These are phyloP conservation scores for Daldinia grandis DNA, from an alignment of 495 filamentous ascomycete genomes.

Conservation along the genomic window DNA sequence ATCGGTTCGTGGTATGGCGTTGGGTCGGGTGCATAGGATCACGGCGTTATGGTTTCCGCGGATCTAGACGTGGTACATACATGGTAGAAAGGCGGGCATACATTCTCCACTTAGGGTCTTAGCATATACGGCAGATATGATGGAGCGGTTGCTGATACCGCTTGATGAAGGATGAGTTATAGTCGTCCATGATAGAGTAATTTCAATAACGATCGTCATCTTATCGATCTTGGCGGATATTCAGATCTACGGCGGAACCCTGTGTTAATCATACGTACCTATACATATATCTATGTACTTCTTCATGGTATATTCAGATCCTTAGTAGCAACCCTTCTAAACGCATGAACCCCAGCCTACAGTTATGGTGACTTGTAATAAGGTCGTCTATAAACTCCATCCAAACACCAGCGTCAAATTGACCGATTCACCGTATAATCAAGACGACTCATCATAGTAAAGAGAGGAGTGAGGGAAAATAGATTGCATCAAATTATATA, in stretches of 20 bases:
- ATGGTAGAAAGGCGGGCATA: constrained; percentile 9
- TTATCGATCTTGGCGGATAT: background rate
- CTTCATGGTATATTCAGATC: background rate
- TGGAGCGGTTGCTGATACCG: background rate
- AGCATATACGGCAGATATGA: constrained; percentile 10
- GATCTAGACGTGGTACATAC: background rate
- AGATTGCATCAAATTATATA: background rate
- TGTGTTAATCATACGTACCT: no score
- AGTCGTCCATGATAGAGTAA: constrained; percentile 12
- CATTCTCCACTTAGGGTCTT: constrained; percentile 36
- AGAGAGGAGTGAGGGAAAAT: background rate
- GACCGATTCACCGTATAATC: background rate
- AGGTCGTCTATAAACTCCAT: background rate
- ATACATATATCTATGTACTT: background rate
- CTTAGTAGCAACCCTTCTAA: no score
- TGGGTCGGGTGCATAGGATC: constrained; percentile 32
- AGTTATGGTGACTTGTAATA: background rate
- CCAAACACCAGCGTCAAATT: background rate
- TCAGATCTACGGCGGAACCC: background rate
- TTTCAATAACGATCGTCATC: background rate
- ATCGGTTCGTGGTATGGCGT: constrained; percentile 19
- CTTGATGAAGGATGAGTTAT: background rate
- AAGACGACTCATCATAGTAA: background rate
- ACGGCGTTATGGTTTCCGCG: constrained; percentile 28
- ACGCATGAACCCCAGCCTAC: background rate